These are phyloP conservation scores for Adansonia madagascariensis DNA, from an alignment of 441 rosid species.

Conservation along the genomic window DNA sequence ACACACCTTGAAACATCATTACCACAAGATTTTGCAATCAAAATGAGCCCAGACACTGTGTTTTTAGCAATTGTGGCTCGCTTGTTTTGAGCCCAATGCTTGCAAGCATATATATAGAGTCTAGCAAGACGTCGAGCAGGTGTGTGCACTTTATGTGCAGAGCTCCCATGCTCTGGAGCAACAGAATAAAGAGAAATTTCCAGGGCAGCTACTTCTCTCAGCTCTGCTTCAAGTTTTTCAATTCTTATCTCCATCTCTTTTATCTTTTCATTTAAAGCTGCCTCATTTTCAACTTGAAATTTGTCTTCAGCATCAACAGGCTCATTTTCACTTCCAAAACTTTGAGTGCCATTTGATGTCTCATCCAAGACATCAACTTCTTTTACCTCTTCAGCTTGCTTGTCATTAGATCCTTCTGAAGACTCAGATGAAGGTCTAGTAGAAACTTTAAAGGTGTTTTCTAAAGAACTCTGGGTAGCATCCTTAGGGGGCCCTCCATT, in stretches of 20 bases:
- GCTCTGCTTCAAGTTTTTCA: slow-evolving; percentile 83
- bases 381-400: slow-evolving; percentile 49
- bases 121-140: slow-evolving; percentile 86
- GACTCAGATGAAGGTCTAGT: slow-evolving; percentile 44
- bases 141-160: slow-evolving; percentile 83
- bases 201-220: slow-evolving; percentile 88
- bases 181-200: slow-evolving; percentile 84
- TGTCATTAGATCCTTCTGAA: slow-evolving; percentile 54
- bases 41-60: slow-evolving; percentile 70
- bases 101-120: slow-evolving; percentile 77
- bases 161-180: slow-evolving; percentile 82
- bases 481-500: slow-evolving; percentile 45
- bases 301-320: slow-evolving; percentile 54
- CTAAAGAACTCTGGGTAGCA: slow-evolving; percentile 37
- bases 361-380: slow-evolving; percentile 61
- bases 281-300: slow-evolving; percentile 48
- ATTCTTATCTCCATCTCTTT: slow-evolving; percentile 70
- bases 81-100: slow-evolving; percentile 65
- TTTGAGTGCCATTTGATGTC: slow-evolving; percentile 49
- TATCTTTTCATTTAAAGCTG: slow-evolving; percentile 48
- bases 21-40: slow-evolving; percentile 77
- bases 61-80: slow-evolving; percentile 69
- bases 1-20: slow-evolving; percentile 83
- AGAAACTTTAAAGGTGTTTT: slow-evolving; percentile 37
- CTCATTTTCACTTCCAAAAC: slow-evolving; percentile 55